Conservation (phyloP, 768 basidiomycete genomes). For the Pisolithus microcarpus region DNA sequence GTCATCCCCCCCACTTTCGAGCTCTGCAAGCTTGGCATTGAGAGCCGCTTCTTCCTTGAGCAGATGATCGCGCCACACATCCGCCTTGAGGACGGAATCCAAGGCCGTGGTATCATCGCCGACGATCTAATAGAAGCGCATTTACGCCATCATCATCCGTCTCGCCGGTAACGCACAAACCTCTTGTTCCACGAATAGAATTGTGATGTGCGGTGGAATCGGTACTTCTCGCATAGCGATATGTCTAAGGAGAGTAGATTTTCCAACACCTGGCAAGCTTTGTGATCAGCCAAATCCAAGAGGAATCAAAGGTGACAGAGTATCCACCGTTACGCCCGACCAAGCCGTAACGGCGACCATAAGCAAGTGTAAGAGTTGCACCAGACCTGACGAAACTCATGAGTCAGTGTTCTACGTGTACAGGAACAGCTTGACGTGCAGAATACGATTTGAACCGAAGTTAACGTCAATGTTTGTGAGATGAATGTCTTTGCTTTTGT, state of each 20-base stretch:
- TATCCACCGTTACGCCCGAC: conserved; percentile 76
- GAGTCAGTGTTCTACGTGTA: neutral
- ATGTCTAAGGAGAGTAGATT: conserved; percentile 90
- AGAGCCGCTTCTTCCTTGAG: conserved; percentile 76
- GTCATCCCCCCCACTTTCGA: conserved; percentile 72
- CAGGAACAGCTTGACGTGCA: conserved; percentile 40
- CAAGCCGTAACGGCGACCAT: conserved; percentile 85
- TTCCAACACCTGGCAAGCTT: conserved; percentile 67
- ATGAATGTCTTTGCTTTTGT: conserved; percentile 97
- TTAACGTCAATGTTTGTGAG: conserved; percentile 92
- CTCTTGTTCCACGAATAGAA: conserved; percentile 98
- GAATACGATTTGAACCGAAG: conserved; percentile 90
- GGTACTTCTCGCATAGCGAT: conserved; percentile 93
- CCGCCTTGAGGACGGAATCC: conserved; percentile 97
- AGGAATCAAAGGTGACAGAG: neutral
- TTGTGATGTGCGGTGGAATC: conserved; percentile 91
- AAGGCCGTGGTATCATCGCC: conserved; percentile 92
- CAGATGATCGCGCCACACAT: conserved; percentile 94
- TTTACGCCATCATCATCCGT: neutral
- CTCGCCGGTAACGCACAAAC: conserved; percentile 31
- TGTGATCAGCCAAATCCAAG: neutral
- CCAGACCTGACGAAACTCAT: conserved; percentile 49
- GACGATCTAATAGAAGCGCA: conserved; percentile 53
- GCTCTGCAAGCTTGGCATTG: conserved; percentile 61
- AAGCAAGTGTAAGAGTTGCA: conserved; percentile 79